Conservation (phyloP, 2,329 filamentous ascomycete genomes). For the Chaetoscypha palmicola region DNA sequence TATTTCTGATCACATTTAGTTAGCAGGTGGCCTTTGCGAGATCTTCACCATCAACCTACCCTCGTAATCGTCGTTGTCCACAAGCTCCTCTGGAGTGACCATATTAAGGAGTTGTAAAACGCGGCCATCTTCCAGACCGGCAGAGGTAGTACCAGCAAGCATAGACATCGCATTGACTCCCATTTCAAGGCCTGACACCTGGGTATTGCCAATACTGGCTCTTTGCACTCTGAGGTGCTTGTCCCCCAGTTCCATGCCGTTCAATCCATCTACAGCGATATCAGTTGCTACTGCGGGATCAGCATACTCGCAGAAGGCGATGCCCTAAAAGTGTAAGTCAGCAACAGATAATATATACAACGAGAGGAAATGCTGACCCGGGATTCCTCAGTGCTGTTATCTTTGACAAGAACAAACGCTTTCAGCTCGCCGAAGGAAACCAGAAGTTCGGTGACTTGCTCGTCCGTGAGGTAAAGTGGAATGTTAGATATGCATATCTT, state of each 20-base stretch:
- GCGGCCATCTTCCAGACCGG: conserved; percentile 69
- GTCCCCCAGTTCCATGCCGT: conserved; percentile 89
- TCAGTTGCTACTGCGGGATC: conserved; percentile 65
- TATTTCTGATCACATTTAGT: conserved; percentile 62
- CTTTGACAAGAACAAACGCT: conserved; percentile 84
- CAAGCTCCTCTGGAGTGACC: conserved; percentile 91
- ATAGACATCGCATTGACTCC: conserved; percentile 97
- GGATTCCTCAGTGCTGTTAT: conserved; percentile 77
- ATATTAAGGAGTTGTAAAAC: conserved; percentile 95
- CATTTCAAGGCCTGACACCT: conserved; percentile 86
- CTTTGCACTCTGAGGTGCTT: conserved; percentile 77
- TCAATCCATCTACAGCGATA: conserved; percentile 82
- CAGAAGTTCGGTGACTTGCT: conserved; percentile 85
- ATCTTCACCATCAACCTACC: conserved; percentile 45
- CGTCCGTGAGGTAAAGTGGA: conserved; percentile 78
- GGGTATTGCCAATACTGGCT: conserved; percentile 89
- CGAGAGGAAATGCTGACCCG: conserved; percentile 60
- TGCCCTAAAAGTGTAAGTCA: no score
- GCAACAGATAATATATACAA: no score
- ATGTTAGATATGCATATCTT: conserved; percentile 94
- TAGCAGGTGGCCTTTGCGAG: conserved; percentile 28
- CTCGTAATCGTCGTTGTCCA: conserved; percentile 92
- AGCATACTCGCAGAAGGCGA: conserved; percentile 92
- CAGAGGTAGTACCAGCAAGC: conserved; percentile 82
- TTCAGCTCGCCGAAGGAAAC: conserved; percentile 90